A percentile compares a stretch with the other conserved stretches of the same genome.
These are phyloP conservation scores for Phlyctochytrium arcticum DNA, from an alignment of 192 early-diverging fungal species.

Conservation along the genomic window DNA sequence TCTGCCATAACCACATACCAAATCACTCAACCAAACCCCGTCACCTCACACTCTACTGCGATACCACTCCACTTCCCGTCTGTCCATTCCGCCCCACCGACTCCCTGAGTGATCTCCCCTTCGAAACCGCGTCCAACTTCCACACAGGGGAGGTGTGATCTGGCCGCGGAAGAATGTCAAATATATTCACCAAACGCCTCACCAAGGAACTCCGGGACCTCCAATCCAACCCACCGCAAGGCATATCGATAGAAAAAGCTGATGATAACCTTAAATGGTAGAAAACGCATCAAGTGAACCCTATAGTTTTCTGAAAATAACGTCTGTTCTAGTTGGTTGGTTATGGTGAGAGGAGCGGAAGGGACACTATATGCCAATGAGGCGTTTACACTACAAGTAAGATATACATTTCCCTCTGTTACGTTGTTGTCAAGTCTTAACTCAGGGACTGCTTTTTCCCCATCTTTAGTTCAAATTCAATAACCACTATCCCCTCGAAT, in stretches of 20 bases:
- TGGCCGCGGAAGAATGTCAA: constrained; percentile 38
- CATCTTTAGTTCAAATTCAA: constrained; percentile 40
- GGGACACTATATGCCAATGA: constrained; percentile 43
- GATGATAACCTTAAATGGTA: constrained; percentile 32
- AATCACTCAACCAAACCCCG: too few species aligned
- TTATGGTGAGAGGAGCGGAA: constrained; percentile 32
- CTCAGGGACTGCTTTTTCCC: background rate
- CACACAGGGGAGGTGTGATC: too few species aligned
- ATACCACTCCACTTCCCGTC: too few species aligned
- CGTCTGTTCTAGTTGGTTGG: constrained; percentile 30
- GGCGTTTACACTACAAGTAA: constrained; percentile 36
- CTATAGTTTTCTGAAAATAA: background rate
- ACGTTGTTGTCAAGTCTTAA: background rate
- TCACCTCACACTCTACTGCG: too few species aligned
- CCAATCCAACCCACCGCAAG: constrained; percentile 36
- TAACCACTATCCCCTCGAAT: constrained; percentile 45
- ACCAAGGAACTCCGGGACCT: constrained; percentile 47
- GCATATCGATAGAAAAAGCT: constrained; percentile 30
- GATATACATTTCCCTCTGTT: background rate
- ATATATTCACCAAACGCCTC: constrained; percentile 45
- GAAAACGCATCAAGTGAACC: too few species aligned
- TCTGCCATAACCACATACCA: too few species aligned
- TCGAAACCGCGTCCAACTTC: too few species aligned
- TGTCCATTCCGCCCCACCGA: too few species aligned
- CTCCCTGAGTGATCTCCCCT: too few species aligned